Base-by-base conservation (phyloP, 164 flowering plant genomes). In the Malania oleifera region DNA sequence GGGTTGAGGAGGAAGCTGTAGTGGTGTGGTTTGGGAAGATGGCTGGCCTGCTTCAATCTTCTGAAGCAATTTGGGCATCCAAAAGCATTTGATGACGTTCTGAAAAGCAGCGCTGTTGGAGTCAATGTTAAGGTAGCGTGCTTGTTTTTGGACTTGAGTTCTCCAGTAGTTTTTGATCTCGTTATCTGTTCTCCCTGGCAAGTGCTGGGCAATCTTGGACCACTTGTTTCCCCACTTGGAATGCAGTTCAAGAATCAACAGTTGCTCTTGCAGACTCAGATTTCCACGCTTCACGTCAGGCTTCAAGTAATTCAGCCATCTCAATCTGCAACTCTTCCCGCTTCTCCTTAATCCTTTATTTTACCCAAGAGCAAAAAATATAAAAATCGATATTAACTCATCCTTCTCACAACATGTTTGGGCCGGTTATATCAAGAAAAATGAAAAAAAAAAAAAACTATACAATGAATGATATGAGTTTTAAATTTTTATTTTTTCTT, bases 81-180 rank as follows among this genome's bases (percentile, higher is more conserved):
- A 89, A 40, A 63, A 70, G 54, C 66, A 61, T 28, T 80, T 57
- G 11, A 89, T 64, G 0, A 78, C 56, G 11, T 86, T 80, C 3
- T 69, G 74, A 31, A 85, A 82, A 17, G 46, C 73, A 12, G 70
- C 43, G 72, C 89, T 83, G 52, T 86, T 79, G 6, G 72, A 72
- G 23, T 85, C 87, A 14, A 79, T 63, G 37, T 85, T 83, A 2
- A 86, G 86, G 19, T 80, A 84, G 23, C 78, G 22, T 4, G 91
- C 95, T 63, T 87, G 90, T 63, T 83, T 89, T 34, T 85, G 90
- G 53, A 87, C 82, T 56, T 87, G 60, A 17, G 97, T 89, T 71
- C 97, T 75, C 97, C 97, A 89, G 55, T 85, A 89, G 61, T 89
- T 89, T 75, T 89, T 89, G 47, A 89, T 89, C 47, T 87, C 97